phyloP scores from a whole-genome alignment of 2,329 filamentous ascomycete species.

The Penicillium brevicompactum region DNA sequence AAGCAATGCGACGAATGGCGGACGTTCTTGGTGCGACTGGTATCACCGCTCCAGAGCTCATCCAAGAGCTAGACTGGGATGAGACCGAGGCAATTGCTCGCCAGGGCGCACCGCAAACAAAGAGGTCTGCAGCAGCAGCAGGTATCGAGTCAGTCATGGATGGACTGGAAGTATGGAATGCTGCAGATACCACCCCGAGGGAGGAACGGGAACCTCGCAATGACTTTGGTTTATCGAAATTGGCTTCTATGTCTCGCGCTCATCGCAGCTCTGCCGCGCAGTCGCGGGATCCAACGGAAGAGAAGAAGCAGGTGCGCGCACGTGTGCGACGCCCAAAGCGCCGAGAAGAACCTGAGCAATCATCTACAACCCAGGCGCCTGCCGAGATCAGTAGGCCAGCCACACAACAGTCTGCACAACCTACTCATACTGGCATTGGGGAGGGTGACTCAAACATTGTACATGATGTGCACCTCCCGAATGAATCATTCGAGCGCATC shows the following conservation, averaged over 20 bases:
- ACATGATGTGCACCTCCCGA: slow-evolving; percentile 65
- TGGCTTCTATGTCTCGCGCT: slow-evolving; percentile 18
- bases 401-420: not conserved
- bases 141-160: slow-evolving; percentile 41
- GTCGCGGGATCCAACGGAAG: slow-evolving; percentile 11
- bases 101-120: slow-evolving; percentile 15
- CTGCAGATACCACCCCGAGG: slow-evolving; percentile 8
- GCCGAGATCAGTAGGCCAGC: not conserved
- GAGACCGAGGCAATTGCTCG: slow-evolving; percentile 43
- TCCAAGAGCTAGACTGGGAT: slow-evolving; percentile 49
- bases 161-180: slow-evolving; percentile 33
- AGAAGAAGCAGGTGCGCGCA: slow-evolving; percentile 26
- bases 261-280: slow-evolving; percentile 4
- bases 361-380: not conserved
- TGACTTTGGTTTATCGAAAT: slow-evolving; percentile 13
- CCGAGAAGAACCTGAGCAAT: slow-evolving; percentile 16
- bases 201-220: slow-evolving; percentile 12
- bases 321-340: slow-evolving; percentile 31
- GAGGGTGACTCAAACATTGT: slow-evolving; percentile 80
- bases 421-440: slow-evolving; percentile 54
- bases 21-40: slow-evolving; percentile 74
- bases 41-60: slow-evolving; percentile 62
- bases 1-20: slow-evolving; percentile 70
- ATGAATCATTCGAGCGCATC: slow-evolving; percentile 67
- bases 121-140: slow-evolving; percentile 22